Conservation (phyloP, 257 asterid genomes). For the Mitragyna speciosa region DNA sequence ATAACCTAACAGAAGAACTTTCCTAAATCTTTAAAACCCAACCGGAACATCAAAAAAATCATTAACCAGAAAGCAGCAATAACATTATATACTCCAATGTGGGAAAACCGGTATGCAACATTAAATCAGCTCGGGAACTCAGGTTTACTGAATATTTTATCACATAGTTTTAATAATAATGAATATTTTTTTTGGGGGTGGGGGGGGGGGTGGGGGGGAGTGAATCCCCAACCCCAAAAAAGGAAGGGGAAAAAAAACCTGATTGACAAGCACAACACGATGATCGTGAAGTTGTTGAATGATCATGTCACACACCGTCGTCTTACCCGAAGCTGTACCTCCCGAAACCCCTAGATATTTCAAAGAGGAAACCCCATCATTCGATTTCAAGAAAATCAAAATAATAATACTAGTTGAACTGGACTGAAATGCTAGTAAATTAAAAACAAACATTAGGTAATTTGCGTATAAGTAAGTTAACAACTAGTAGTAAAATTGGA, state of each 20-base stretch:
- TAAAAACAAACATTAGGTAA: too few species aligned
- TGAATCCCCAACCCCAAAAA: neutral
- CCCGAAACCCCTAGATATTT: constrained; percentile 88
- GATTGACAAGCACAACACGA: constrained; percentile 92
- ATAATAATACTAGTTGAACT: too few species aligned
- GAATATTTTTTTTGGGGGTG: too few species aligned
- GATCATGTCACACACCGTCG: constrained; percentile 98
- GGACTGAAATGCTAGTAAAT: neutral
- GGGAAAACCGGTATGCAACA: neutral
- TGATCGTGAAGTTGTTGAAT: constrained; percentile 99
- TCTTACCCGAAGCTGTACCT: constrained; percentile 97
- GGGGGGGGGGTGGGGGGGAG: too few species aligned
- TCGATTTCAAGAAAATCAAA: neutral
- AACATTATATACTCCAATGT: neutral
- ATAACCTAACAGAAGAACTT: neutral
- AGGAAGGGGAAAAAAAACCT: constrained; percentile 34
- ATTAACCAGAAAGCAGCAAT: neutral
- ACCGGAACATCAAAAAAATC: neutral
- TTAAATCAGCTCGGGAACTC: neutral
- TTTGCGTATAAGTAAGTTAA: neutral
- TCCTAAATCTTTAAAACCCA: neutral
- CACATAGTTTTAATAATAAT: too few species aligned
- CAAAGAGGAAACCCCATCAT: constrained; percentile 19
- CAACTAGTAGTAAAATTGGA: neutral
- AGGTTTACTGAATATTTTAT: neutral